Conservation (phyloP, 345 rosid species). For the Hirschfeldia incana region DNA sequence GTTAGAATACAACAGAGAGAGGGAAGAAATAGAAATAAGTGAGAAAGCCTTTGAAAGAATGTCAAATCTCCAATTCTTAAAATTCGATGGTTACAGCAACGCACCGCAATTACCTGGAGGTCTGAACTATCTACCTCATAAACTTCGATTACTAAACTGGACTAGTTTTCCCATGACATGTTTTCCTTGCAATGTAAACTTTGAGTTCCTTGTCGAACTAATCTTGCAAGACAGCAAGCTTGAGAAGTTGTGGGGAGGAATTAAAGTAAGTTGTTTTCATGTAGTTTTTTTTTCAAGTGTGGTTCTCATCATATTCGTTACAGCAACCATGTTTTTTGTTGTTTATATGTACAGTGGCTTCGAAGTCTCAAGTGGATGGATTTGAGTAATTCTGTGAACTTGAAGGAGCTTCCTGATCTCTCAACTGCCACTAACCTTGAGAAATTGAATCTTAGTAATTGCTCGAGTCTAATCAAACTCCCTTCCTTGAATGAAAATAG, state of each 20-base stretch:
- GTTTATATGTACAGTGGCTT: constrained; percentile 15
- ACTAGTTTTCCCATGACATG: neutral
- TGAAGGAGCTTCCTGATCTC: neutral
- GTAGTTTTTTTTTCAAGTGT: neutral
- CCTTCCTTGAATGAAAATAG: too few relatives aligned
- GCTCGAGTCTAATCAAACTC: too few relatives aligned
- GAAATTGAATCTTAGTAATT: too few relatives aligned
- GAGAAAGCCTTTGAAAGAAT: neutral
- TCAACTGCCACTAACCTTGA: neutral
- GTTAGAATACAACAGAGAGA: neutral
- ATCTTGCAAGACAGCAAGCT: neutral
- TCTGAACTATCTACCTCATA: neutral
- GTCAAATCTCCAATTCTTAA: neutral
- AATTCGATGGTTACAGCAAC: neutral
- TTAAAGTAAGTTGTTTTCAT: neutral
- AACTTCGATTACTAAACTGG: constrained; percentile 26
- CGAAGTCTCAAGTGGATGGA: constrained; percentile 15
- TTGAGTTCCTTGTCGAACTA: constrained; percentile 19
- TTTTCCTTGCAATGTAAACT: neutral
- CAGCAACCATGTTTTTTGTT: neutral
- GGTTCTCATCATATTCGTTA: too few relatives aligned
- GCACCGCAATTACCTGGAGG: neutral
- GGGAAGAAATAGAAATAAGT: neutral
- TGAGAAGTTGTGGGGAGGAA: constrained; percentile 30
- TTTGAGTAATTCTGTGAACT: neutral